Evolutionary conservation across 768 basidiomycete species (phyloP).

Genomic region (Myochromella boudieri): DNA sequence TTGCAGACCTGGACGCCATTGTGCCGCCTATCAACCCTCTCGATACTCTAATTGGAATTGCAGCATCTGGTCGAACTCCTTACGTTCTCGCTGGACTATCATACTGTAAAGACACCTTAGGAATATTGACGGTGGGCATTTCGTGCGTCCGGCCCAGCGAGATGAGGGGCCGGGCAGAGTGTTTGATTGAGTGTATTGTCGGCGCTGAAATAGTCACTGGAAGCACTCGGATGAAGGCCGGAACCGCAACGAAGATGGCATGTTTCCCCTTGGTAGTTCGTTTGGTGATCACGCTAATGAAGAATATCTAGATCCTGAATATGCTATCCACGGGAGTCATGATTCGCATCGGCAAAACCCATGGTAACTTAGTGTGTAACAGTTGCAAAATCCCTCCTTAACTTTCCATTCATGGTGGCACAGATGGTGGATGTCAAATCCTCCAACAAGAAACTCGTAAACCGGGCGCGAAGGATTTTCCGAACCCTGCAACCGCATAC

Average conservation of each 20-base stretch:
- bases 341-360: slow-evolving; percentile 33
- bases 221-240: slow-evolving; percentile 35
- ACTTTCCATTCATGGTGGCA: neutral
- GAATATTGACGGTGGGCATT: slow-evolving; percentile 29
- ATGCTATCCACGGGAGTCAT: slow-evolving; percentile 36
- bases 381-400: neutral
- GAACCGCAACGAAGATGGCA: slow-evolving; percentile 38
- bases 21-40: slow-evolving; percentile 20
- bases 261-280: slow-evolving; percentile 5
- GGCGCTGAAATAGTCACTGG: slow-evolving; percentile 33
- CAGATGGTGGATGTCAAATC: slow-evolving; percentile 35
- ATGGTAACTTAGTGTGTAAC: slow-evolving; percentile 30
- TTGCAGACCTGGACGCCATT: slow-evolving; percentile 24
- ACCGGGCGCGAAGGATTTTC: slow-evolving; percentile 30
- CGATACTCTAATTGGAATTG: slow-evolving; percentile 33
- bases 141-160: slow-evolving; percentile 26
- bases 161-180: slow-evolving; percentile 24
- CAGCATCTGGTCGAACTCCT: slow-evolving; percentile 34
- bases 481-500: slow-evolving; percentile 23
- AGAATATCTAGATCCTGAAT: slow-evolving; percentile 29
- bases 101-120: slow-evolving; percentile 18
- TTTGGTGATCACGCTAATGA: neutral
- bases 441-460: slow-evolving; percentile 28
- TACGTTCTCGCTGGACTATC: slow-evolving; percentile 33
- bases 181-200: slow-evolving; percentile 28